Base-by-base conservation (phyloP, 192 early-diverging fungal species). In the Coemansia sp. region DNA sequence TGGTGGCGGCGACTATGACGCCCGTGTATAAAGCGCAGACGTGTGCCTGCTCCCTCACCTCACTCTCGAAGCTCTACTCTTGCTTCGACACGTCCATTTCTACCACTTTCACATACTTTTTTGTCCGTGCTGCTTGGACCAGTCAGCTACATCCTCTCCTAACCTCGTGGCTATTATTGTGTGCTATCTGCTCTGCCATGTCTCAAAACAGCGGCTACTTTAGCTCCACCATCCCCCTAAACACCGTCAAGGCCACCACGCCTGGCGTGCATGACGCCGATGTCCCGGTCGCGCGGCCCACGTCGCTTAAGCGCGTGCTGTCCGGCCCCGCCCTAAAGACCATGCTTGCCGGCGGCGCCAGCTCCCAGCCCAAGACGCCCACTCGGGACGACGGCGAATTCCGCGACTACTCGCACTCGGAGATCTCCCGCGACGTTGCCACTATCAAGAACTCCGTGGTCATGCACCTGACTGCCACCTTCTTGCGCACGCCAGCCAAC, bases 401-500 rank as follows among this genome's bases (percentile, higher is more conserved):
- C 74, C 62, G 60, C 38, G 58, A 69, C 56, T 77, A 70, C 60
- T 46, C 63, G 37, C 74, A 77, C 63, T 64, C 63, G 11, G 74
- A 77, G 56, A 70, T 67, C 33, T 45, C 74, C n/a, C 63, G 74
- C 51, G 92, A 92, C 53, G 67, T 80, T 0, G 82, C 82, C 10
- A 68, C 80, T 8, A 86, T 98, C 68, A 85, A 92, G 74, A 80
- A 84, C 69, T 87, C 89, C 21, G 93, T 98, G 67, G 83, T 93
- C 33, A 82, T 84, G 63, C 96, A 98, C 66, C 84, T 89, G 45
- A 87, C 87, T 14, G 88, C 92, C 25, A 98, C 94, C 3, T 77
- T 98, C 58, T 87, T 94, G 58, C 85, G 93, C 60, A 88, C 85
- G 56, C 83, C 87, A 1, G 88, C 82, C 67, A 94, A 92, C 76